Evolutionary conservation across 176 grass and related monocot species (phyloP).

Genomic region (Juncus inflexus): DNA sequence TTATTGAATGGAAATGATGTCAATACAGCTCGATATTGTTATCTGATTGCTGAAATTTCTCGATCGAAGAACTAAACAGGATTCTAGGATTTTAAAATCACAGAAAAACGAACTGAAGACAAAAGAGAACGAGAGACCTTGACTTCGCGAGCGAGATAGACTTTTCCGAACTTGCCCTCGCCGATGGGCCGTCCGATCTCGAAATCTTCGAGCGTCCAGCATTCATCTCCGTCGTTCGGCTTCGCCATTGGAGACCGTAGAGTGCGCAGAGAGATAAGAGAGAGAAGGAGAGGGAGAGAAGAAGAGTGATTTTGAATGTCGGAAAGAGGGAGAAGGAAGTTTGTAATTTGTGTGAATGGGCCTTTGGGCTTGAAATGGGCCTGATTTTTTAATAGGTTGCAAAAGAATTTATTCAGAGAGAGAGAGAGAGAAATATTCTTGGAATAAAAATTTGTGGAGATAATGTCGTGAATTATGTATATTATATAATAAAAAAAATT

Average conservation of each 20-base stretch:
- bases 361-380: too few species aligned
- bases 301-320: neutral
- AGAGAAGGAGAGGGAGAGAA: neutral
- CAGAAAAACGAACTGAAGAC: neutral
- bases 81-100: neutral
- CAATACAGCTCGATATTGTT: too few species aligned
- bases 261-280: neutral
- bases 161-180: conserved; percentile 88
- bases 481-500: too few species aligned
- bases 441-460: too few species aligned
- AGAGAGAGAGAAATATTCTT: too few species aligned
- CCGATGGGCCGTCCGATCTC: conserved; percentile 73
- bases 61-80: too few species aligned
- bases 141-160: conserved; percentile 84
- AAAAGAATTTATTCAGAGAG: too few species aligned
- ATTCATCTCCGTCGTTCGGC: neutral
- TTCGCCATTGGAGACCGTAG: neutral
- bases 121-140: conserved; percentile 25
- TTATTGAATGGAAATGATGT: too few species aligned
- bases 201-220: conserved; percentile 69
- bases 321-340: neutral
- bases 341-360: neutral
- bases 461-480: too few species aligned
- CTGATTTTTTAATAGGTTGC: too few species aligned
- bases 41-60: too few species aligned